Evolutionary conservation across 345 rosid genomes (phyloP), one percentile per base, ranked within the genome.

Genomic region (Rubroshorea leprosula): DNA sequence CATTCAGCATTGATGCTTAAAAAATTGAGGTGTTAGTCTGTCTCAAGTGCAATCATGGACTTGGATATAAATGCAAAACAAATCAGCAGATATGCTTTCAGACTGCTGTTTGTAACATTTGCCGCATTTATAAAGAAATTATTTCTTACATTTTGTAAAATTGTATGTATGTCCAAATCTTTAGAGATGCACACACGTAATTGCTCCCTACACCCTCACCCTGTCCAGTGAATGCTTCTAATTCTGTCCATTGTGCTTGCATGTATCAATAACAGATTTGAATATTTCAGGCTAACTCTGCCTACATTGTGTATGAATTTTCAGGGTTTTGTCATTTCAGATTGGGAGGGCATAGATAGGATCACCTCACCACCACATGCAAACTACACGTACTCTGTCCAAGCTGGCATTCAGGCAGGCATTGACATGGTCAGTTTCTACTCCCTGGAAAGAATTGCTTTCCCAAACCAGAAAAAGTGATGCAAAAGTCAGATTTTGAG

Each of bases 261-360:
- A 23, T 23, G 17, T 44, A 26, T 16, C 38, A 16, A 21, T 26
- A 60, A 27, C 17, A 13, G 35, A 56, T 39, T 63, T 29, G 45
- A 58, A 16, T 48, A 51, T 46, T 22, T 35, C 50, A 25, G 64
- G 57, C 60, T 71, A 47, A 65, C 57, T 49, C 11, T 18, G 3
- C 18, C 60, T 57, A 29, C 54, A 35, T 22, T 49, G 41, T 61
- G 60, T 55, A 62, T 74, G 63, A 60, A 67, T 13, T 65, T 69
- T 66, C 79, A 93, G 97, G 96, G 99, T 57, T 89, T 93, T 70
- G 91, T 89, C 53, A 89, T 87, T 55, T 87, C 99, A 18, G 98
- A 92, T 75, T 92, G 99, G 97, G 73, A 87, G 70, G 97, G 99
- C 11, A 72, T 93, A 65, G 96, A 93, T 62, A 82, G 83, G 67